Base-by-base conservation (phyloP, 331 rosid species). In the Pyracantha coccinea region DNA sequence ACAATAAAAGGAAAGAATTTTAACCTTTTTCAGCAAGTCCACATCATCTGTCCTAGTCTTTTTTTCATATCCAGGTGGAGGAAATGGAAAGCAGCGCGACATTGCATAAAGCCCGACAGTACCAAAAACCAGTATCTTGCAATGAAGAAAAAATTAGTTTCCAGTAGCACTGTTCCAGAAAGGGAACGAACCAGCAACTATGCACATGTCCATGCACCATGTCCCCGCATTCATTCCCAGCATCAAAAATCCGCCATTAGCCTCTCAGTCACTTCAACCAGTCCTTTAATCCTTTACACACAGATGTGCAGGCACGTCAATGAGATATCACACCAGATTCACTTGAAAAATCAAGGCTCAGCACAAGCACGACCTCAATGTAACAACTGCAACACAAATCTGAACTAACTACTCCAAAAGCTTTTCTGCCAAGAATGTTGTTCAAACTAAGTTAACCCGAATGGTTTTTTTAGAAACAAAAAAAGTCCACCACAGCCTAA, bases 161-260 rank as follows among this genome's bases (percentile, higher is more conserved):
- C 76, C 83, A 78, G 85, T 25, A 80, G 79, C 70, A 73, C 83
- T 82, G 96, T 85, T 91, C 96, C 86, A 58, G 80, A 76, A 84
- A 77, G 83, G 96, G 88, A 92, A 83, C 84, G 83, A 90, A 87
- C 92, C 93, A 83, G 89, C 80, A 89, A 85, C 97, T 85, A 89
- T 80, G 88, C 97, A 84, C 87, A 77, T 87, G 96, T 81, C 97
- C 97, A 95, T 95, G 97, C 99, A 95, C 99, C 99, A 95, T 95
- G 96, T 88, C 97, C 89, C 86, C 81, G 66, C 86, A 79, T 76
- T 90, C 92, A 86, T 90, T 90, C 84, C 99, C 96, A 88, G 93
- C 82, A 84, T 86, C 82, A 84, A 83, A 80, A 82, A 69, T 64
- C 75, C 72, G 72, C 75, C 77, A 75, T 82, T 65, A 53, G 65